Base-by-base conservation (phyloP, 805 yeast genomes). In the Torulaspora delbrueckii region DNA sequence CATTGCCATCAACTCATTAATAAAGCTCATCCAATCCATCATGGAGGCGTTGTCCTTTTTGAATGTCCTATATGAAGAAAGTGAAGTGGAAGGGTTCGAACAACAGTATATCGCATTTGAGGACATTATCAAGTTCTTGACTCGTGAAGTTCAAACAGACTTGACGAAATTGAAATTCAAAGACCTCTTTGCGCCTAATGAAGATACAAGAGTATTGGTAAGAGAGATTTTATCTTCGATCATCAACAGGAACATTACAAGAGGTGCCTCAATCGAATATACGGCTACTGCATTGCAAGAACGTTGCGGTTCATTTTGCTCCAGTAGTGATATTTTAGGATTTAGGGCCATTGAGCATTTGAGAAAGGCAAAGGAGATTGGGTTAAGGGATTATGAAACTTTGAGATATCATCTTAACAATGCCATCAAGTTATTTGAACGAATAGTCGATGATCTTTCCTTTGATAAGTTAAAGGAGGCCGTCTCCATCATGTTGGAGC, bases 331-430 rank as follows among this genome's bases (percentile, higher is more conserved):
- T 66, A 96, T 93, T 23, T 75, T 89, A 48, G 86, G 93, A 10
- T 93, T 90, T 73, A 85, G 91, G 65, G 98, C 97, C 0, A 81
- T 89, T 56, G 99, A 93, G 63, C 89, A 85, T 63, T 72, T 93
- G 57, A 85, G 91, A 46, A 81, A 84, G 56, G 97, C 98, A 1
- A 85, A 83, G 57, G 85, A 81, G 46, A 78, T 81, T 49, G 87
- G 86, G 1, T 65, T 72, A 22, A 77, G 78, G 52, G 96, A 90
- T 60, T 75, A 75, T 34, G 96, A 90, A 43, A 77, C 83, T 43
- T 69, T 77, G 48, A 74, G 77, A 49, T 82, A 86, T 56, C 78
- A 75, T 50, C 72, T 93, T 55, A 75, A 77, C 37, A 81, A 83
- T 51, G 87, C 97, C 1, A 85, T 86, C 10, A 74, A 76, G 41